Evolutionary conservation across 2,329 filamentous ascomycete genomes (phyloP).

Genomic region (Trichoderma sp.): DNA sequence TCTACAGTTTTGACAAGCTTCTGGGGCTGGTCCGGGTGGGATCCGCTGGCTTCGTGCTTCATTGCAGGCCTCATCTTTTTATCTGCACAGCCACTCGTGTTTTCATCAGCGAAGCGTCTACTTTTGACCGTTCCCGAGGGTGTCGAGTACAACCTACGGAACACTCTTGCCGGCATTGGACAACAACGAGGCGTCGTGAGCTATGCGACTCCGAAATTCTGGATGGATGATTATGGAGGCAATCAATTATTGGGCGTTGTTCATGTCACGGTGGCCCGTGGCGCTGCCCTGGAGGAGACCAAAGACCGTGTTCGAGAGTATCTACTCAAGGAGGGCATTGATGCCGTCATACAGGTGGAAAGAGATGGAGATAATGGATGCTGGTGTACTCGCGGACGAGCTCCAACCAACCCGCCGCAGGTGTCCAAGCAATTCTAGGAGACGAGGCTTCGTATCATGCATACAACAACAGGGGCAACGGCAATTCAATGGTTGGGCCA

Average conservation of each 20-base stretch:
- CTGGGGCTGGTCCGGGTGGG: constrained; percentile 89
- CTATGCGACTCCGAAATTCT: constrained; percentile 87
- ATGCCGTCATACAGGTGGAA: constrained; percentile 85
- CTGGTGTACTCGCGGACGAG: constrained; percentile 50
- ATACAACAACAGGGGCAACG: background rate
- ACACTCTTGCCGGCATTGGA: constrained; percentile 78
- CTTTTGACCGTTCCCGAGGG: constrained; percentile 81
- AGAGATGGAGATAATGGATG: constrained; percentile 69
- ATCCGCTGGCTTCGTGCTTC: constrained; percentile 88
- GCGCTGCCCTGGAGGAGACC: constrained; percentile 77
- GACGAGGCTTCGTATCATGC: background rate
- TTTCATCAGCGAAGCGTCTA: constrained; percentile 76
- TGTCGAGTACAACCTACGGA: constrained; percentile 82
- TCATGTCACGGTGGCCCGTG: constrained; percentile 73
- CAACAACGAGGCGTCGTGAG: constrained; percentile 79
- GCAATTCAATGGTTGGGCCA: background rate
- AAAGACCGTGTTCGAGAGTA: constrained; percentile 72
- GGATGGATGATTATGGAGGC: constrained; percentile 70
- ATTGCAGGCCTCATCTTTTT: constrained; percentile 91
- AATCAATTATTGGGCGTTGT: constrained; percentile 75
- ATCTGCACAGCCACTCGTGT: constrained; percentile 86
- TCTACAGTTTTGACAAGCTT: constrained; percentile 86
- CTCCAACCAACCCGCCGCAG: constrained; percentile 24
- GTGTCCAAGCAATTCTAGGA: constrained; percentile 36
- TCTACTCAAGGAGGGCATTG: constrained; percentile 67